These are phyloP conservation scores for Mrakia hoshinonis DNA, from an alignment of 768 basidiomycete species.

Conservation along the genomic window DNA sequence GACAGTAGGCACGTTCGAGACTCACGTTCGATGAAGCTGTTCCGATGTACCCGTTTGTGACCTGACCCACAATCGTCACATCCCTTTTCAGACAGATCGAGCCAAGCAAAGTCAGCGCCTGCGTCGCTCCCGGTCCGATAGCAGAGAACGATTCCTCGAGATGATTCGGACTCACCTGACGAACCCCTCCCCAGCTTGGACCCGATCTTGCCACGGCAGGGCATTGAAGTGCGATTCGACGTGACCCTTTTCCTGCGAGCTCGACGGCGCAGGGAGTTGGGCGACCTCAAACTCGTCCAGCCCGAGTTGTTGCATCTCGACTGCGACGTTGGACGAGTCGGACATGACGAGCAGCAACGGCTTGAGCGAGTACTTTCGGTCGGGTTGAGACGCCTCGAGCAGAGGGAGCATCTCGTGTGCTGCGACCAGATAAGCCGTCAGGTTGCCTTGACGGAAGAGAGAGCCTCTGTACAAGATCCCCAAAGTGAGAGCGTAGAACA, in stretches of 20 bases:
- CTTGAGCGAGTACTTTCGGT: not conserved
- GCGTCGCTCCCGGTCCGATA: too few species aligned
- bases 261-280: not conserved
- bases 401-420: slow-evolving; percentile 3
- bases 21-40: slow-evolving; percentile 9
- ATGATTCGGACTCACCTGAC: not conserved
- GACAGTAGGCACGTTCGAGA: too few species aligned
- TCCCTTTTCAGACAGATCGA: not conserved
- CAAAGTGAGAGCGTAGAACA: too few species aligned
- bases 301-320: not conserved
- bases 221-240: not conserved
- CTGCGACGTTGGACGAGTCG: not conserved
- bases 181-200: not conserved
- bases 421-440: not conserved
- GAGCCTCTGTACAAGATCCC: not conserved
- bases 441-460: not conserved
- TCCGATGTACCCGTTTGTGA: not conserved
- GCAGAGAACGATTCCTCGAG: too few species aligned
- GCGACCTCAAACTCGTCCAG: slow-evolving; percentile 2
- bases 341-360: slow-evolving; percentile 5
- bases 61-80: not conserved
- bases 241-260: not conserved
- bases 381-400: not conserved
- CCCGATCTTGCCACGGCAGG: not conserved
- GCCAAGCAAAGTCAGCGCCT: not conserved